Conservation (phyloP, 495 filamentous ascomycete genomes). For the Jackrogersella multiformis region DNA sequence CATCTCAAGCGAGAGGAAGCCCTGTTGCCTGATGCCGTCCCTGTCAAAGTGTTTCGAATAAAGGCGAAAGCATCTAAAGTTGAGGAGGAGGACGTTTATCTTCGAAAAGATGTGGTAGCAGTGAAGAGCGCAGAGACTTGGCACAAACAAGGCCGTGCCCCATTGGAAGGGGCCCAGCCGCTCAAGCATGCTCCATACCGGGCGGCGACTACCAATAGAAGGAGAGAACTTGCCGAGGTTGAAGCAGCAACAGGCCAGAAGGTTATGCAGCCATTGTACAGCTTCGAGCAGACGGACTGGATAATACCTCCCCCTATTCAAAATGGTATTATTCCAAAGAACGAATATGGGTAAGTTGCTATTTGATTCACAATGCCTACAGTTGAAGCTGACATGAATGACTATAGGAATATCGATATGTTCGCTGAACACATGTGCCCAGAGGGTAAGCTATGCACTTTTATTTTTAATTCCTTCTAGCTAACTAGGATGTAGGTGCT, state of each 20-base stretch:
- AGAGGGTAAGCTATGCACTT: constrained; percentile 52
- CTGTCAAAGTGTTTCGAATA: constrained; percentile 77
- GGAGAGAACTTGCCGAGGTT: constrained; percentile 88
- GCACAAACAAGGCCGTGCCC: constrained; percentile 92
- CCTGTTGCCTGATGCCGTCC: constrained; percentile 70
- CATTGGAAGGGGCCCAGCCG: constrained; percentile 73
- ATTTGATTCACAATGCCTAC: neutral
- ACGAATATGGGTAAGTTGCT: constrained; percentile 73
- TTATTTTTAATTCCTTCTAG: neutral
- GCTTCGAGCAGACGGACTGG: constrained; percentile 87
- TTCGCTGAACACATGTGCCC: constrained; percentile 95
- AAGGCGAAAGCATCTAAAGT: constrained; percentile 70
- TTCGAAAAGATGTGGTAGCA: constrained; percentile 77
- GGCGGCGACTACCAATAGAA: constrained; percentile 86
- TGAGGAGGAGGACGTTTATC: constrained; percentile 82
- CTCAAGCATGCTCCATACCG: constrained; percentile 90
- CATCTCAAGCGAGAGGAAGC: constrained; percentile 95
- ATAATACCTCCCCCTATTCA: constrained; percentile 86
- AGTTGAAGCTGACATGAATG: constrained; percentile 13
- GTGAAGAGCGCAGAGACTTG: constrained; percentile 95
- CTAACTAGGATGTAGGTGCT: constrained; percentile 57
- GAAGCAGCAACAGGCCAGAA: constrained; percentile 81
- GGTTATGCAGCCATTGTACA: constrained; percentile 85
- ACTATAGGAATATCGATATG: constrained; percentile 81
- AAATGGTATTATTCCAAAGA: constrained; percentile 90